These are phyloP conservation scores for Hanseniaspora valbyensis DNA, from an alignment of 805 yeast genomes.

Conservation along the genomic window DNA sequence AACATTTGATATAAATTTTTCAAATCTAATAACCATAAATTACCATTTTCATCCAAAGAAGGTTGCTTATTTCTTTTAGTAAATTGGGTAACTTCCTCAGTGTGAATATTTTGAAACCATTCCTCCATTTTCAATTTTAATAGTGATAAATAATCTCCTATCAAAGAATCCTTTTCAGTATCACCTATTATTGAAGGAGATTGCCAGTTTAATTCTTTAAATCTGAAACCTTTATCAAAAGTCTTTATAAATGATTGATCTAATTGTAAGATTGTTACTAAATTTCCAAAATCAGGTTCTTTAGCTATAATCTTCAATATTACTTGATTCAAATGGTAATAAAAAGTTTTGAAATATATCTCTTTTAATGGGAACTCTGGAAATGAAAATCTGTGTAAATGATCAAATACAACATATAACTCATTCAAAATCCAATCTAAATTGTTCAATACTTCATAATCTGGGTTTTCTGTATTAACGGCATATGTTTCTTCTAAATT, in stretches of 20 bases:
- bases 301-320: conserved; percentile 47
- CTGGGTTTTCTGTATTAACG: conserved; percentile 16
- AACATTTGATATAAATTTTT: conserved; percentile 70
- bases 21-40: conserved; percentile 62
- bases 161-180: conserved; percentile 56
- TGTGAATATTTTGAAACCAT: conserved; percentile 65
- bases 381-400: conserved; percentile 54
- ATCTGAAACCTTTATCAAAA: conserved; percentile 40
- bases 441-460: conserved; percentile 53
- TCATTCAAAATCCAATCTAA: conserved; percentile 80
- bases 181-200: conserved; percentile 54
- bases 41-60: conserved; percentile 52
- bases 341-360: conserved; percentile 54
- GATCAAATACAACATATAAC: conserved; percentile 50
- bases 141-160: conserved; percentile 67
- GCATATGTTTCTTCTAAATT: conserved; percentile 7
- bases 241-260: conserved; percentile 56
- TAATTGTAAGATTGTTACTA: conserved; percentile 63
- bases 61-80: conserved; percentile 61
- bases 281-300: conserved; percentile 70
- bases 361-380: conserved; percentile 60
- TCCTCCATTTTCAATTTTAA: conserved; percentile 65
- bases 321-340: conserved; percentile 49
- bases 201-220: conserved; percentile 34
- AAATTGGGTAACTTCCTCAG: conserved; percentile 59